Evolutionary conservation across 768 basidiomycete species (phyloP), one percentile per base, ranked within the genome.

Genomic region (Agaricus sinodeliciosus): DNA sequence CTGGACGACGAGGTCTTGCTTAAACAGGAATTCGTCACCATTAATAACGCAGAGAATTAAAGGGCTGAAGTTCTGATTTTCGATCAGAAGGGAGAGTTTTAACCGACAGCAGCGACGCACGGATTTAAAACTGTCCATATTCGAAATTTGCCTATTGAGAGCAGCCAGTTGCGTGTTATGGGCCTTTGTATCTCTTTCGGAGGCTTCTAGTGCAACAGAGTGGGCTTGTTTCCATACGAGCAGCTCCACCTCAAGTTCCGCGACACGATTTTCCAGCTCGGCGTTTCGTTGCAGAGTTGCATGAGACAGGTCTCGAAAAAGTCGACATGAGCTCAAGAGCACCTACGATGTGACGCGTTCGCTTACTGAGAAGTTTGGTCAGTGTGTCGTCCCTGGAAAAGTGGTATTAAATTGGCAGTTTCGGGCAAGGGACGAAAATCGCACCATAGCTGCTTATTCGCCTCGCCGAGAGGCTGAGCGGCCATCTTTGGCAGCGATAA

Each of bases 31-130:
- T 44, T 79, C 78, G 63, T 88, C 81, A 36, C 85, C 87, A 59
- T 90, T 84, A 60, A 90, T 75, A 57, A 85, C 77, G 61, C 86
- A 87, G 58, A 87, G 75, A 55, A 90, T 82, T 59, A 89, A 76
- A 40, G 85, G 78, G 58, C 78, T 75, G 66, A 82, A 80, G 58
- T 73, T 78, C 82, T 86, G 66, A 2, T 9, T 41, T 2, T 34
- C 49, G 6, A 42, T 26, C 35, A 19, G 9, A 28, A 25, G 8
- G 16, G 43, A 45, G 44, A 25, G 12, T 50, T 36, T 3, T 0
- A 13, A 16, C n/a, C 11, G 22, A 26, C 16, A 12, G 34, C 22
- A 27, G 55, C 40, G 51, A 65, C 65, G 46, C 63, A 76, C 67
- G 70, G 73, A 62, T 63, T 70, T 69, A 63, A 82, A 74, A 52